Evolutionary conservation across 192 early-diverging fungal genomes (phyloP).

Genomic region (Neocallimastix lanati): DNA sequence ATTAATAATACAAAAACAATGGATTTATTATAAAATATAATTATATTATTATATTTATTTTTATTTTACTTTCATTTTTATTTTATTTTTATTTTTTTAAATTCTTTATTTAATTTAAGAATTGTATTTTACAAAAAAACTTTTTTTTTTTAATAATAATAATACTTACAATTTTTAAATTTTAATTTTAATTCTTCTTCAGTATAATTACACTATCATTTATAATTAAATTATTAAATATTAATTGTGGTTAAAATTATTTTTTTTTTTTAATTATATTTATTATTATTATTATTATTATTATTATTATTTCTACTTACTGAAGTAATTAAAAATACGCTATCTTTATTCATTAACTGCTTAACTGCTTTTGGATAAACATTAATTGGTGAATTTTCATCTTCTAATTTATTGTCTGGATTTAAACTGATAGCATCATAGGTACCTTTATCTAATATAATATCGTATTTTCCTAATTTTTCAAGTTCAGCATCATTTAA

Average conservation of each 20-base stretch:
- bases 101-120: too few relatives aligned
- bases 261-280: too few relatives aligned
- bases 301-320: not conserved
- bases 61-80: too few relatives aligned
- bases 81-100: too few relatives aligned
- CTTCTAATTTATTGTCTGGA: conserved; percentile 18
- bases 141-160: too few relatives aligned
- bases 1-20: too few relatives aligned
- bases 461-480: conserved; percentile 24
- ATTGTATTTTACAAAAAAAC: too few relatives aligned
- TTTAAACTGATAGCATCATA: conserved; percentile 78
- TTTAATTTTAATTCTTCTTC: conserved; percentile 57
- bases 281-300: too few relatives aligned
- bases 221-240: too few relatives aligned
- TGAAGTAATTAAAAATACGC: conserved; percentile 67
- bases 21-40: not conserved
- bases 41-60: conserved; percentile 2
- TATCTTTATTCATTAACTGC: conserved; percentile 39
- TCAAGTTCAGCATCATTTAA: conserved; percentile 8
- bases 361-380: conserved; percentile 39
- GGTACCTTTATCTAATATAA: conserved; percentile 82
- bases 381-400: conserved; percentile 1
- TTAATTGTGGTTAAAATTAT: too few relatives aligned
- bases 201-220: conserved; percentile 75
- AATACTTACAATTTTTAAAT: conserved; percentile 31